Conservation (phyloP, 208 protist genomes). For the Leishmania major region DNA sequence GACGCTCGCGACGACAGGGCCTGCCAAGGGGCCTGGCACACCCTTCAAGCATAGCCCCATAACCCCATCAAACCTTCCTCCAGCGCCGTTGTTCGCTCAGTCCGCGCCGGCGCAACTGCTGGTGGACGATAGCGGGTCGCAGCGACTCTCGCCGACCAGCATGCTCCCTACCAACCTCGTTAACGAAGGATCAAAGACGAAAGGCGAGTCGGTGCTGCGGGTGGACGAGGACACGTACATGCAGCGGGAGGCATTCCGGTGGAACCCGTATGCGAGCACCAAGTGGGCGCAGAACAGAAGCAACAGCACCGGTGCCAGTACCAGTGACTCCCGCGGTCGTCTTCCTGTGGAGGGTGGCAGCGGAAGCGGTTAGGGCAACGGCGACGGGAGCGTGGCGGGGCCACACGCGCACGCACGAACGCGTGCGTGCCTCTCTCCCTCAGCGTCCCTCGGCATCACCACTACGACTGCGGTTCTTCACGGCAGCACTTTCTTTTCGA, state of each 20-base stretch:
- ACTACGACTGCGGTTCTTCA: background rate
- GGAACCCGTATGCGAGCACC: conserved; percentile 42
- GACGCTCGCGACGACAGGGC: background rate
- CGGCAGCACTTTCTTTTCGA: no score
- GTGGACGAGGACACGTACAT: conserved; percentile 31
- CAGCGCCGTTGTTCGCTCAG: background rate
- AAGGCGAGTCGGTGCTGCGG: conserved; percentile 35
- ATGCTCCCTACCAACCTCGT: conserved; percentile 38
- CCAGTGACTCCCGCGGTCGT: background rate
- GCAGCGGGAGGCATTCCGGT: conserved; percentile 41
- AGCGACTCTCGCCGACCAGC: conserved; percentile 37
- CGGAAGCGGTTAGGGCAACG: background rate
- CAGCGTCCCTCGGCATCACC: no score
- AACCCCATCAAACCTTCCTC: background rate
- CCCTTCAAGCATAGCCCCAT: background rate
- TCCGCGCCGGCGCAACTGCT: background rate
- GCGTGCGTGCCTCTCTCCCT: background rate
- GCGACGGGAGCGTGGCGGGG: background rate
- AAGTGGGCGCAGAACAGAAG: conserved; percentile 23
- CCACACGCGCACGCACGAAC: background rate
- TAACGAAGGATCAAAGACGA: conserved; percentile 43
- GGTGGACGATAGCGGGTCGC: background rate
- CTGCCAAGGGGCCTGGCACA: background rate
- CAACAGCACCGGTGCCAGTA: background rate
- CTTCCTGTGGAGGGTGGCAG: background rate